Conservation (phyloP, 768 basidiomycete species). For the Lyophyllum decastes region DNA sequence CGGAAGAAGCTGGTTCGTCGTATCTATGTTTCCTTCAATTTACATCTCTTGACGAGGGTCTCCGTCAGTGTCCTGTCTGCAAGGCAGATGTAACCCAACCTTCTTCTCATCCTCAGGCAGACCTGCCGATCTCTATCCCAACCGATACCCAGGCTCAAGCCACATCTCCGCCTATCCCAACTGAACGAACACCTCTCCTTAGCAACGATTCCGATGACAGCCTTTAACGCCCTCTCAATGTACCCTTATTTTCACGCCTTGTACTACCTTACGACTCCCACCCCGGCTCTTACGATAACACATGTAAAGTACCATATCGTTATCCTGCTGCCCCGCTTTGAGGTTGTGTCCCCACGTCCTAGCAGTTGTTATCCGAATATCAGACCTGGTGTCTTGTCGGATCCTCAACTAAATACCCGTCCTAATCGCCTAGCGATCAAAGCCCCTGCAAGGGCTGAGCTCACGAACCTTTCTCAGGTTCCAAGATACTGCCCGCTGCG, state of each 20-base stretch:
- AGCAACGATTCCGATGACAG: slow-evolving; percentile 15
- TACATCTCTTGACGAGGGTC: slow-evolving; percentile 3
- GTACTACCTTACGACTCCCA: slow-evolving; percentile 8
- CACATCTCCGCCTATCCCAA: slow-evolving; percentile 24
- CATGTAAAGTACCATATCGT: slow-evolving; percentile 16
- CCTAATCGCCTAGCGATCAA: background rate
- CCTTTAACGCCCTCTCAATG: slow-evolving; percentile 7
- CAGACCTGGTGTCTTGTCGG: background rate
- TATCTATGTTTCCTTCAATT: background rate
- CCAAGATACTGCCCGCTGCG: background rate
- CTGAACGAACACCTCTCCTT: slow-evolving; percentile 43
- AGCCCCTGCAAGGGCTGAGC: background rate
- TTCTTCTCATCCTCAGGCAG: slow-evolving; percentile 16
- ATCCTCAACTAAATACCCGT: background rate
- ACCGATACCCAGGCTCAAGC: slow-evolving; percentile 13
- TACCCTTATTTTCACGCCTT: slow-evolving; percentile 1
- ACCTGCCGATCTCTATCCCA: slow-evolving; percentile 3
- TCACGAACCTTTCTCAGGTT: background rate
- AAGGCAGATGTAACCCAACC: slow-evolving; percentile 89
- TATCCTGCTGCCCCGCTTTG: background rate
- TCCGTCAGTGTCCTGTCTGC: slow-evolving; percentile 81
- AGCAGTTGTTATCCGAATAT: background rate
- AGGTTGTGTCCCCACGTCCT: background rate
- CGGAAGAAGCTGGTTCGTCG: slow-evolving; percentile 86
- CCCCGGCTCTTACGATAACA: slow-evolving; percentile 17